Evolutionary conservation across 176 grass and related monocot species (phyloP).

Genomic region (Oryza longistaminata): DNA sequence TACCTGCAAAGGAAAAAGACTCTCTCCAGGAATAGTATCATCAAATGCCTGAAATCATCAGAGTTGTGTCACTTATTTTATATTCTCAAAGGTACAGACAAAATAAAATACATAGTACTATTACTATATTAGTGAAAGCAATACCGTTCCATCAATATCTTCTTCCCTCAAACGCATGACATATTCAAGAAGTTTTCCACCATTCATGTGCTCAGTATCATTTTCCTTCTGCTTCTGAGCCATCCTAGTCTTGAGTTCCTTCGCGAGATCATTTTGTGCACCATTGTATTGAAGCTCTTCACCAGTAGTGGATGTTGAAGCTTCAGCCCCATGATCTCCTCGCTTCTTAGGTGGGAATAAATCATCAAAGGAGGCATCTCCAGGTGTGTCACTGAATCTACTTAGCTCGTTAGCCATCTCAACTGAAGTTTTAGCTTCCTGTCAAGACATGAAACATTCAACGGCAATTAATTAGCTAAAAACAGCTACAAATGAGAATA

Average conservation of each 20-base stretch:
- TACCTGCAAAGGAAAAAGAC: constrained; percentile 84
- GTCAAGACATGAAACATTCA: background rate
- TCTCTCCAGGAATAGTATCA: constrained; percentile 60
- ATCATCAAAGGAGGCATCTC: constrained; percentile 85
- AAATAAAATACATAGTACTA: constrained; percentile 26
- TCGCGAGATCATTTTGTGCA: constrained; percentile 60
- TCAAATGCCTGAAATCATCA: constrained; percentile 63
- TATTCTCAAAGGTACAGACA: background rate
- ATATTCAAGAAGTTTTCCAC: constrained; percentile 70
- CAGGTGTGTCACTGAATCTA: constrained; percentile 91
- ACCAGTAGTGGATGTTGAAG: constrained; percentile 69
- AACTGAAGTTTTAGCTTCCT: constrained; percentile 61
- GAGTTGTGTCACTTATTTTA: constrained; percentile 9
- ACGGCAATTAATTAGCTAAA: constrained; percentile 29
- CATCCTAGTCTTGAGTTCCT: constrained; percentile 68
- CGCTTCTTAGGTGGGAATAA: constrained; percentile 81
- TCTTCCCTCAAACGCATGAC: constrained; percentile 61
- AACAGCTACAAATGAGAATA: background rate
- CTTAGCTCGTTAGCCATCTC: constrained; percentile 53
- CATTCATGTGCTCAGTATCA: constrained; percentile 50
- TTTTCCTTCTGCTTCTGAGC: constrained; percentile 76
- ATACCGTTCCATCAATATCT: constrained; percentile 77
- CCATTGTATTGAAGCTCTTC: constrained; percentile 49
- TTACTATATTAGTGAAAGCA: constrained; percentile 1
- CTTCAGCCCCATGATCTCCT: constrained; percentile 57